Percentiles rank a stretch among this genome's conserved stretches.
Conservation (phyloP, 1,284 basidiomycete genomes). For the Ceratobasidium sp. region DNA sequence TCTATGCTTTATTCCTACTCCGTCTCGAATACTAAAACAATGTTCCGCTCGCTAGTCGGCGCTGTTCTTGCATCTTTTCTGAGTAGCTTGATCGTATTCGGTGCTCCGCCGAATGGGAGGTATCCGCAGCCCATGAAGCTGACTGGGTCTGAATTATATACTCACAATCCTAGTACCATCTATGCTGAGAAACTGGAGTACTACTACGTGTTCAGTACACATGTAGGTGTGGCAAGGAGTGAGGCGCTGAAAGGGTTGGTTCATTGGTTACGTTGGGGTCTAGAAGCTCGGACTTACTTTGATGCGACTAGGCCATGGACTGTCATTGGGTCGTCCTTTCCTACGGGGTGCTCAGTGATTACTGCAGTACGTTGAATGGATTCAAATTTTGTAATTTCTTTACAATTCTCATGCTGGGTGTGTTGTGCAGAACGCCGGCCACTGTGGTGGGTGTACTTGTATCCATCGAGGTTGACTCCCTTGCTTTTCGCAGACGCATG, state of each 20-base stretch:
- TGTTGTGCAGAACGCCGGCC: constrained; percentile 39
- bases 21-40: no score
- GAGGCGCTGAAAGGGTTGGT: constrained; percentile 41
- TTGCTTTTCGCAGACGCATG: constrained; percentile 34
- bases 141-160: constrained; percentile 39
- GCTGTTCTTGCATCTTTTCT: constrained; percentile 16
- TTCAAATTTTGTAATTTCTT: no score
- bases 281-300: neutral
- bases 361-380: constrained; percentile 31
- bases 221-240: constrained; percentile 42
- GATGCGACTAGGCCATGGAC: constrained; percentile 33
- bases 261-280: no score
- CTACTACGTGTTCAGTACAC: constrained; percentile 44
- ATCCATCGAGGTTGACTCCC: neutral
- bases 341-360: constrained; percentile 43
- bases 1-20: no score
- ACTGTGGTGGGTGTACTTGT: constrained; percentile 30
- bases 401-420: no score
- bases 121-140: constrained; percentile 40
- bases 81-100: constrained; percentile 1
- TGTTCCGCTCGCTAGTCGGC: constrained; percentile 9
- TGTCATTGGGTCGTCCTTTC: constrained; percentile 41
- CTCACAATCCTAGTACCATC: constrained; percentile 42
- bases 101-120: constrained; percentile 5
- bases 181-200: constrained; percentile 42